These are phyloP conservation scores for Stemphylium beticola DNA, from an alignment of 2,329 filamentous ascomycete genomes.

Conservation along the genomic window DNA sequence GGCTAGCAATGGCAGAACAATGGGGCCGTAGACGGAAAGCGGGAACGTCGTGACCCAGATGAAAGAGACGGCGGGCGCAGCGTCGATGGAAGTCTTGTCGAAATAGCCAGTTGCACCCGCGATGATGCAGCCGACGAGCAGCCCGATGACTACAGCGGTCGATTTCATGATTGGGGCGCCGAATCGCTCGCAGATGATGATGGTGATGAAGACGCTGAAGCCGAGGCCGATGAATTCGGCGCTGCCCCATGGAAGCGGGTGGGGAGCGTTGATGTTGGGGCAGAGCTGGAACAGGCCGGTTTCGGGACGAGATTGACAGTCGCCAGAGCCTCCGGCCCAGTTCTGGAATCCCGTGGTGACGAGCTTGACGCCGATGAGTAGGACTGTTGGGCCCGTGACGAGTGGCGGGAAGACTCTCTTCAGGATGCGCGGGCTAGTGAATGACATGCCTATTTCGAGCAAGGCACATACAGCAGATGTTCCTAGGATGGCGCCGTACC, in stretches of 20 bases:
- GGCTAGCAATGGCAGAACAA: conserved; percentile 72
- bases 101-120: conserved; percentile 81
- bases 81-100: conserved; percentile 71
- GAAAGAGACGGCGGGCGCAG: conserved; percentile 74
- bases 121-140: conserved; percentile 79
- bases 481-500: conserved; percentile 77
- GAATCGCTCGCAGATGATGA: conserved; percentile 81
- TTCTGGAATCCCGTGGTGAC: conserved; percentile 74
- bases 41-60: conserved; percentile 81
- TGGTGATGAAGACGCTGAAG: conserved; percentile 79
- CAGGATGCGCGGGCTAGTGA: conserved; percentile 71
- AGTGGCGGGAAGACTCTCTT: conserved; percentile 80
- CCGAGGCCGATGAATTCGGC: conserved; percentile 80
- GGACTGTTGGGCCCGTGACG: conserved; percentile 71
- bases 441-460: conserved; percentile 75
- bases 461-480: conserved; percentile 60
- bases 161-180: conserved; percentile 86
- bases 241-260: conserved; percentile 76
- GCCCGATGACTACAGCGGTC: conserved; percentile 74
- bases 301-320: conserved; percentile 54
- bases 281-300: conserved; percentile 68
- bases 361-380: conserved; percentile 75
- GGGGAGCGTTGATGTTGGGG: conserved; percentile 66
- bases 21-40: conserved; percentile 72
- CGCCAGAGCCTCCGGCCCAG: conserved; percentile 78